phyloP scores from a whole-genome alignment of 345 rosid genomes.

The Citrus sp. region DNA sequence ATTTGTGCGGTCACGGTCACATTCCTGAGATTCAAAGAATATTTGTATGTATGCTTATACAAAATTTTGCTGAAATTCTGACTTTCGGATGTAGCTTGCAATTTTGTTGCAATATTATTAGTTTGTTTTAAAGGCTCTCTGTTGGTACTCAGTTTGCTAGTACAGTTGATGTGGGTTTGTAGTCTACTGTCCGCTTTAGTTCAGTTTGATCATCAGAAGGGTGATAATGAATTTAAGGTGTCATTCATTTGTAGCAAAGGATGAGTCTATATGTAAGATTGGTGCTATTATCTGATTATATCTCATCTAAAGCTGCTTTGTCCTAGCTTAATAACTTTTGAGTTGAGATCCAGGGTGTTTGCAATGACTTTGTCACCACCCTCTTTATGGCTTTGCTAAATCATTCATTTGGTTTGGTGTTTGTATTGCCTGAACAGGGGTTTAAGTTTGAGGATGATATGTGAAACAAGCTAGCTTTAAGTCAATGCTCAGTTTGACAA shows the following conservation, averaged over 20 bases:
- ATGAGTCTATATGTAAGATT: constrained; percentile 1
- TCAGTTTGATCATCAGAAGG: constrained; percentile 4
- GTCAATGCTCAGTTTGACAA: neutral
- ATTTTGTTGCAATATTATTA: constrained; percentile 15
- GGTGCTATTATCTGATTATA: neutral
- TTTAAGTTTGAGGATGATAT: neutral
- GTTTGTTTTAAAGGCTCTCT: constrained; percentile 8
- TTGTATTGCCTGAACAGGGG: neutral
- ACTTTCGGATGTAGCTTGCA: constrained; percentile 8
- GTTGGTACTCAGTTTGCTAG: neutral
- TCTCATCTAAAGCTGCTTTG: neutral
- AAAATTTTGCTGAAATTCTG: constrained; percentile 6
- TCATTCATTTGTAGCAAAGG: neutral
- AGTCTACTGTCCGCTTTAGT: neutral
- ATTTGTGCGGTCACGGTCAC: constrained; percentile 83
- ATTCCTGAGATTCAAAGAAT: constrained; percentile 39
- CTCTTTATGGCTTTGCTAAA: neutral
- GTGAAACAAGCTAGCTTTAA: neutral
- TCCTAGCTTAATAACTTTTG: neutral
- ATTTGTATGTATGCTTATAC: constrained; percentile 21
- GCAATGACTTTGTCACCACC: neutral
- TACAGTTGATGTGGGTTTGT: neutral
- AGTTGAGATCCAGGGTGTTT: neutral
- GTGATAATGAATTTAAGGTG: neutral
- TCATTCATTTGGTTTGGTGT: neutral